These are phyloP conservation scores for Waltiozyma sp. DNA, from an alignment of 1,139 yeast genomes.

Conservation along the genomic window DNA sequence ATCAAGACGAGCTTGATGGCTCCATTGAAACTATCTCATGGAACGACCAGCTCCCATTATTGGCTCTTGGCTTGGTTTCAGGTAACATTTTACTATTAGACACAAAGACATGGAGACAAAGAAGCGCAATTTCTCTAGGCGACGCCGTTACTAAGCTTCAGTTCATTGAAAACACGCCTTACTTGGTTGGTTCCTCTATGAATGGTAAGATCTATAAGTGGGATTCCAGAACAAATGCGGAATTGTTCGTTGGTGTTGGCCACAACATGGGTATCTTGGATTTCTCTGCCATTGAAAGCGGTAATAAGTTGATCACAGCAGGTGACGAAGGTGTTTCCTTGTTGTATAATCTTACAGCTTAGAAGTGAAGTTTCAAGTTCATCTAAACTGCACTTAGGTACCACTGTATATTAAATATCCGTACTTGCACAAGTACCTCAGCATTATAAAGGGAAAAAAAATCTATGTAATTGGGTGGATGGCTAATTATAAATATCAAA, in stretches of 20 bases:
- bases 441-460: too few relatives aligned
- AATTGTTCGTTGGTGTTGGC: slow-evolving; percentile 71
- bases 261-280: slow-evolving; percentile 92
- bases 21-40: slow-evolving; percentile 82
- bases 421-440: too few relatives aligned
- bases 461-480: too few relatives aligned
- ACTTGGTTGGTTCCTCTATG: slow-evolving; percentile 64
- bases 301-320: slow-evolving; percentile 74
- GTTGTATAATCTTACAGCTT: slow-evolving; percentile 34
- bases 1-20: slow-evolving; percentile 56
- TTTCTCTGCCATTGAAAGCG: slow-evolving; percentile 53
- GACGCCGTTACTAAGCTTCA: slow-evolving; percentile 79
- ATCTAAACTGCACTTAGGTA: too few relatives aligned
- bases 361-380: not conserved
- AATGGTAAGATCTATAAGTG: slow-evolving; percentile 79
- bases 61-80: slow-evolving; percentile 84
- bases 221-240: slow-evolving; percentile 81
- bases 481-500: too few relatives aligned
- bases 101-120: slow-evolving; percentile 74
- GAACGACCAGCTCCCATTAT: slow-evolving; percentile 53
- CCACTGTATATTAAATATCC: too few relatives aligned
- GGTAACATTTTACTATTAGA: slow-evolving; percentile 81
- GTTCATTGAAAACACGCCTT: slow-evolving; percentile 48
- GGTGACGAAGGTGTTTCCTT: slow-evolving; percentile 96
- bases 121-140: slow-evolving; percentile 56